Evolutionary conservation across 805 yeast species (phyloP), one percentile per base, ranked within the genome.

Genomic region (Isabelozyma pseudorhagii): DNA sequence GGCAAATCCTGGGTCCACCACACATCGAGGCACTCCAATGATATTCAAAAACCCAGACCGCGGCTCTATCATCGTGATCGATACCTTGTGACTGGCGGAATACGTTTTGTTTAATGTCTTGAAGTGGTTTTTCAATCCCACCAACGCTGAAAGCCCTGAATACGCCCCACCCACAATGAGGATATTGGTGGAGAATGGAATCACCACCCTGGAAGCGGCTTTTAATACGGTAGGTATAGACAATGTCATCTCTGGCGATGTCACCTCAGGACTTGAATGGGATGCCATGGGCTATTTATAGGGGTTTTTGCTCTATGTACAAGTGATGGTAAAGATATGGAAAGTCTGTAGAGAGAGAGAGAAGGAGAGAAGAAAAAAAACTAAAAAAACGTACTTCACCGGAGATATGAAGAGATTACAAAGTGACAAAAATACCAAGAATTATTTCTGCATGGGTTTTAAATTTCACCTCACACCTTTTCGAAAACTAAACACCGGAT

Each of bases 121-220:
- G 40, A 68, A 58, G 27, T 67, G 66, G 36, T 55, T 57, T 44
- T 63, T 57, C 45, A 72, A 55, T 8, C 69, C 59, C 39, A 60
- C 62, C 5, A 71, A 50, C 0, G 75, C 68, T 13, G 75, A 60
- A 21, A 72, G 57, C 2, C 78, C 78, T n/a, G 71, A 65, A 51
- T 68, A 73, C 0, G 76, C 66, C 1, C 78, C 77, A 1, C 77
- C 78, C n/a, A 72, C 66, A 6, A 72, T 61, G 38, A 72, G 60
- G 5, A 73, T 61, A 50, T 72, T 68, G 21, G 75, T 66, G 38
- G 63, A 58, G 47, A 70, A 60, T 9, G 60, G 49, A 10, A 14
- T 41, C 14, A 18, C 40, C 17, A 38, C 40, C 18, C 21, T 10
- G 5, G 36, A 31, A 8, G 5, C 10, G 4, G 36, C 10, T 2